These are phyloP conservation scores for Didymella sp. DNA, from an alignment of 2,329 filamentous ascomycete genomes.

Conservation along the genomic window DNA sequence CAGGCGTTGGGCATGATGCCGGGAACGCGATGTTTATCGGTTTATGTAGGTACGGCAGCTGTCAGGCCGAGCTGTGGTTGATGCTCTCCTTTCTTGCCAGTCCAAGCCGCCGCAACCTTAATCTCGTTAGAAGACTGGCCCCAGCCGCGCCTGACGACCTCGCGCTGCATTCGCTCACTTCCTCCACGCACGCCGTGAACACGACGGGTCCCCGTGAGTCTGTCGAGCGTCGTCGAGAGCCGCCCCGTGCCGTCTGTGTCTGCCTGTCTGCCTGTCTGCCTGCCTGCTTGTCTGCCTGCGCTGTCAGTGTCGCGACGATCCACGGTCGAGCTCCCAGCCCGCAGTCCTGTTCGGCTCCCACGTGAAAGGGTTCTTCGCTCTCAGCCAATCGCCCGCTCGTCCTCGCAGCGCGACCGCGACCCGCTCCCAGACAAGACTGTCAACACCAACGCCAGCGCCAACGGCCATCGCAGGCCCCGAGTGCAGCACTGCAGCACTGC, in stretches of 20 bases:
- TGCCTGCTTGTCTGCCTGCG: background rate
- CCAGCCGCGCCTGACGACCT: slow-evolving; percentile 40
- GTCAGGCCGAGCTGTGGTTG: slow-evolving; percentile 21
- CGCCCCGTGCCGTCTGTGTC: slow-evolving; percentile 5
- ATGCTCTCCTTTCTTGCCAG: slow-evolving; percentile 22
- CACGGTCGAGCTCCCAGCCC: background rate
- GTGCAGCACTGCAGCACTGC: slow-evolving; percentile 9
- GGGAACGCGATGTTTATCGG: slow-evolving; percentile 15
- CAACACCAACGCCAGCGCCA: slow-evolving; percentile 7
- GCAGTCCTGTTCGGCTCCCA: slow-evolving; percentile 11
- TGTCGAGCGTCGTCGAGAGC: slow-evolving; percentile 17
- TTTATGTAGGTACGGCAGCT: slow-evolving; percentile 11
- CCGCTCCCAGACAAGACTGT: background rate
- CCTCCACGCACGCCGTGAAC: slow-evolving; percentile 40
- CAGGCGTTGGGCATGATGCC: background rate
- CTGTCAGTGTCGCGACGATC: background rate
- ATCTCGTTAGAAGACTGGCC: slow-evolving; percentile 18
- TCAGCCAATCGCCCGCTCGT: background rate
- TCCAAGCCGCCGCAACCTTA: slow-evolving; percentile 1
- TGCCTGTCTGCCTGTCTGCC: background rate
- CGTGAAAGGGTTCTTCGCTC: slow-evolving; percentile 23
- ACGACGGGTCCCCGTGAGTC: slow-evolving; percentile 24
- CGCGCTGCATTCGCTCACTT: slow-evolving; percentile 19
- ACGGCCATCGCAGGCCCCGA: slow-evolving; percentile 10
- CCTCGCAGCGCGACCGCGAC: slow-evolving; percentile 8